These are phyloP conservation scores for Apiotrichum porosum DNA, from an alignment of 1,284 basidiomycete species.

Conservation along the genomic window DNA sequence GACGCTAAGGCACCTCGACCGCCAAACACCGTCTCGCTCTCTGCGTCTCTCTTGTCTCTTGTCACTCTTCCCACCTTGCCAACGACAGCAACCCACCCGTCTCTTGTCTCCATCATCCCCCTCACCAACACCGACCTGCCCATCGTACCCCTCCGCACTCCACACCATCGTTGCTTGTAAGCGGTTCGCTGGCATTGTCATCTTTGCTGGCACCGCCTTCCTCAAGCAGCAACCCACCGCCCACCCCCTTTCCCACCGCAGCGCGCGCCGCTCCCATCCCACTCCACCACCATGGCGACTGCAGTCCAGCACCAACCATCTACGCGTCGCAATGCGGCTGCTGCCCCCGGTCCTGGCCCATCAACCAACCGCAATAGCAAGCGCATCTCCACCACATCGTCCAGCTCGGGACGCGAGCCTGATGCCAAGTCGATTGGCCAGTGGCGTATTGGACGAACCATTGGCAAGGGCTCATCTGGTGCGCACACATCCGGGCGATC, in stretches of 20 bases:
- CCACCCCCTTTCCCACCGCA: not conserved
- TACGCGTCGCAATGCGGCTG: slow-evolving; percentile 4
- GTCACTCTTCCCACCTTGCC: too few species aligned
- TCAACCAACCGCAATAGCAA: not conserved
- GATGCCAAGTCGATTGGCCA: slow-evolving; percentile 63
- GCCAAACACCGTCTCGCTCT: too few species aligned
- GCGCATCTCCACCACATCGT: slow-evolving; percentile 15
- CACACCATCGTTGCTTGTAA: not conserved
- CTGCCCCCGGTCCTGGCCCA: slow-evolving; percentile 2
- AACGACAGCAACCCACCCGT: too few species aligned
- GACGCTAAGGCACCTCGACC: too few species aligned
- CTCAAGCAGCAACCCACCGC: not conserved
- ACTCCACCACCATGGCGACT: slow-evolving; percentile 1
- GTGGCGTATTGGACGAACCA: slow-evolving; percentile 87
- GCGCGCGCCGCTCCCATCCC: too few species aligned
- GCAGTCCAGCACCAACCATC: slow-evolving; percentile 8
- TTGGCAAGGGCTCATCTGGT: slow-evolving; percentile 88
- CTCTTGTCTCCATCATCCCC: not conserved
- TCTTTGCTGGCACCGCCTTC: too few species aligned
- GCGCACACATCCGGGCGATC: slow-evolving; percentile 22
- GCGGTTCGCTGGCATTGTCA: too few species aligned
- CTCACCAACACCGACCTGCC: not conserved
- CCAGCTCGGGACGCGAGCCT: slow-evolving; percentile 22
- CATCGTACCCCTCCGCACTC: not conserved
- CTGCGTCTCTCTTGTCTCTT: too few species aligned